Evolutionary conservation across 2,329 filamentous ascomycete species (phyloP).

Genomic region (Aspergillus sp.): DNA sequence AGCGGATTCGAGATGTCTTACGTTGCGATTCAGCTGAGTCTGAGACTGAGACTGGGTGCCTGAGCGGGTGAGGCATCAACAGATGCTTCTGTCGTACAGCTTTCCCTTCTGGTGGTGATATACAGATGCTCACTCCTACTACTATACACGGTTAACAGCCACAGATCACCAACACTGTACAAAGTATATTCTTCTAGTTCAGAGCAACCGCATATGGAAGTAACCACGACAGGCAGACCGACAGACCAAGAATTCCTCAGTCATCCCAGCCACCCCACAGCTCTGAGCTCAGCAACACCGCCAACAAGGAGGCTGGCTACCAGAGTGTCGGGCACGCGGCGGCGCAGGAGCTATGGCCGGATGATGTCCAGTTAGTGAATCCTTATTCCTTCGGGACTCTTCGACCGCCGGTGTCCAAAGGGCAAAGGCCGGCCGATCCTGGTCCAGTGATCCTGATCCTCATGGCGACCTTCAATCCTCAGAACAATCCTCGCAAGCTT

Average conservation of each 20-base stretch:
- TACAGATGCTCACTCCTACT: background rate
- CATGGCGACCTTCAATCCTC: background rate
- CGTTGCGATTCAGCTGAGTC: background rate
- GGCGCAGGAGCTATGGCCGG: conserved; percentile 30
- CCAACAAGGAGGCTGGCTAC: no score
- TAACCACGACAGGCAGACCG: no score
- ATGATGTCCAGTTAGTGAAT: conserved; percentile 17
- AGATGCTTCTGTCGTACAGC: background rate
- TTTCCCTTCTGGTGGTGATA: background rate
- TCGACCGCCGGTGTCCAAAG: no score
- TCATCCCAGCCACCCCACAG: background rate
- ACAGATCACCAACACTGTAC: no score
- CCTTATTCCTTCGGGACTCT: background rate
- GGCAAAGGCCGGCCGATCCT: no score
- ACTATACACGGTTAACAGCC: no score
- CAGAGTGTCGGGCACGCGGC: background rate
- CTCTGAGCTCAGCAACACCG: background rate
- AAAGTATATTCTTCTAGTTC: no score
- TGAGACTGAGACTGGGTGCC: background rate
- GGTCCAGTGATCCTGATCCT: background rate
- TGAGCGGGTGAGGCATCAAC: no score
- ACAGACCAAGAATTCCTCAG: no score
- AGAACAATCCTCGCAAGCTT: background rate
- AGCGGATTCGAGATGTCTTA: conserved; percentile 2
- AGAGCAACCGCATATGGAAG: no score